Conservation (phyloP, 345 rosid genomes). For the Salix suchowensis region DNA sequence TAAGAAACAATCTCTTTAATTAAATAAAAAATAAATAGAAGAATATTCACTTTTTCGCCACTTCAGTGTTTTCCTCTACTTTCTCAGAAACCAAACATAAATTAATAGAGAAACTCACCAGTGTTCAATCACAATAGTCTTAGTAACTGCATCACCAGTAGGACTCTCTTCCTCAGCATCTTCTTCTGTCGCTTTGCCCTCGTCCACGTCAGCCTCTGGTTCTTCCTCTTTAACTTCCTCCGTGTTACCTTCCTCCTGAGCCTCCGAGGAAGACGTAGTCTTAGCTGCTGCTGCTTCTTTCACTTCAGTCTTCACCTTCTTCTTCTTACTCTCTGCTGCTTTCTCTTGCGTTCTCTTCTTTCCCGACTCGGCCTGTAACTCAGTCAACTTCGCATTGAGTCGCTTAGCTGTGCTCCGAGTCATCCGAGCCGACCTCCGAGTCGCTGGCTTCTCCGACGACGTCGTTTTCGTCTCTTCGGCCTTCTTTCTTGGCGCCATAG, state of each 20-base stretch:
- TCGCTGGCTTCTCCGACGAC: slow-evolving; percentile 11
- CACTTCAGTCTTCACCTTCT: too few species aligned
- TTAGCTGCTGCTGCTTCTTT: slow-evolving; percentile 10
- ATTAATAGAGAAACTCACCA: slow-evolving; percentile 23
- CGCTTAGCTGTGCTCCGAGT: slow-evolving; percentile 50
- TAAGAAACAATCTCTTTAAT: too few species aligned
- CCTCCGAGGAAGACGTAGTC: slow-evolving; percentile 5
- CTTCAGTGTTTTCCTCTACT: background rate
- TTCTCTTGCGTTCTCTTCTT: too few species aligned
- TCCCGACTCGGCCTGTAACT: too few species aligned
- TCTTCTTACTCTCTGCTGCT: too few species aligned
- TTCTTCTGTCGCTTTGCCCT: slow-evolving; percentile 2
- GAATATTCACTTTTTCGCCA: background rate
- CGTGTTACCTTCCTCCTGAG: background rate
- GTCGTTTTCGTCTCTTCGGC: slow-evolving; percentile 12
- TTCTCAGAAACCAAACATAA: slow-evolving; percentile 8
- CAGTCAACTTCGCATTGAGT: too few species aligned
- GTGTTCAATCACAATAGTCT: slow-evolving; percentile 62
- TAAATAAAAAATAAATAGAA: background rate
- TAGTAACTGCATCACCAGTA: slow-evolving; percentile 19
- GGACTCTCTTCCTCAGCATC: background rate
- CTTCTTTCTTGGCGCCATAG: background rate
- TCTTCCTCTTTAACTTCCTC: background rate
- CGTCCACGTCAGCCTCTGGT: background rate
- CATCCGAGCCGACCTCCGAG: slow-evolving; percentile 48